A percentile compares a stretch with the other conserved stretches of the same genome.
Conservation (phyloP, 2,329 filamentous ascomycete genomes). For the Phialophora expanda region DNA sequence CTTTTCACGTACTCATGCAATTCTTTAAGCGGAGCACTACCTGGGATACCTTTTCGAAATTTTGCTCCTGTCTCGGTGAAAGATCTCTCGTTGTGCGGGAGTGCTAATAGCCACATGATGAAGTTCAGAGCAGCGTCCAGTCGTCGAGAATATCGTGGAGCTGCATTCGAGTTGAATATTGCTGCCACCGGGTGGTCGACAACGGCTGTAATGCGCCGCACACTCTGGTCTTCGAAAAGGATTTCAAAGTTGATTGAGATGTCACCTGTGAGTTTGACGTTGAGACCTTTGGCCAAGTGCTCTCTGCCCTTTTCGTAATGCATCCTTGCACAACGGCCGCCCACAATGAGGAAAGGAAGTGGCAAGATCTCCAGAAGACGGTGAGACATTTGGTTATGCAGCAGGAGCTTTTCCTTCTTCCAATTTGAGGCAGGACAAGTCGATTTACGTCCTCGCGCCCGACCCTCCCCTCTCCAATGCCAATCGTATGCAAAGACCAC, state of each 20-base stretch:
- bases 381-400: background rate
- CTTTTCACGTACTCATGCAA: background rate
- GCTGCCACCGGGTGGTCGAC: background rate
- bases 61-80: no score
- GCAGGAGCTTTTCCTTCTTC: background rate
- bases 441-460: background rate
- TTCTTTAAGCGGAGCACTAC: background rate
- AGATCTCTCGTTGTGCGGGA: no score
- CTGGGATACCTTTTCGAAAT: background rate
- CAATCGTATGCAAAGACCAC: background rate
- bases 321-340: background rate
- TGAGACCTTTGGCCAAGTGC: background rate
- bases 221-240: background rate
- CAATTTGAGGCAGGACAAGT: background rate
- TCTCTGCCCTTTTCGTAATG: background rate
- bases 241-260: background rate
- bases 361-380: background rate
- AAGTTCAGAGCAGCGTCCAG: no score
- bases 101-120: no score
- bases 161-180: background rate
- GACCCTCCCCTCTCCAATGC: background rate
- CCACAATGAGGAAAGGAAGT: background rate
- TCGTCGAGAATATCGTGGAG: background rate
- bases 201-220: background rate
- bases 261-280: background rate